Evolutionary conservation across 2,329 filamentous ascomycete genomes (phyloP), one percentile per base, ranked within the genome.

Genomic region (Xylariaceae sp.): DNA sequence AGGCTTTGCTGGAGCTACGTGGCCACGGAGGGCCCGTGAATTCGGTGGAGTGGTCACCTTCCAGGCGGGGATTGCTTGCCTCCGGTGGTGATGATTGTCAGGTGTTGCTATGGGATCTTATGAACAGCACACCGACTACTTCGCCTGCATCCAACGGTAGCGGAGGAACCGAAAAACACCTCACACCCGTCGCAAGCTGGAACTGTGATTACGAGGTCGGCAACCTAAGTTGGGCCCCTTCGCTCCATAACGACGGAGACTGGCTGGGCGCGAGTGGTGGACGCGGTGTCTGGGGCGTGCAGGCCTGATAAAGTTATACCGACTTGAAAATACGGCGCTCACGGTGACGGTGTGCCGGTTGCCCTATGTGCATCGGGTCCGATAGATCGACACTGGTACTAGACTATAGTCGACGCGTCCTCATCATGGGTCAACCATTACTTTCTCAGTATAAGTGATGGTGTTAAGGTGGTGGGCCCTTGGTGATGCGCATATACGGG

Each of bases 1-100:
- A 96, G 72, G 94, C 94, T 2, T 80, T 99, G 3, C 82, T 99
- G 30, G 94, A 99, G 70, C 84, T 99, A 39, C 89, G 89, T 47
- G 94, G 94, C 27, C 92, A 99, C 68, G 83, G 84, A 27, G 88
- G 89, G 3, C 73, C 89, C 6, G 81, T 99, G 54, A 97, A 95
- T 73, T 94, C 88, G 66, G 88, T 97, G 56, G 94, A 99, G 73
- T 99, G 94, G 94, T 95, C 90, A 6, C 92, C 91, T 0, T 82
- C 84, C 53, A 83, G 91, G 56, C 81, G 94, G 64, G 94, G 94
- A 29, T 88, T 91, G 61, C 81, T 99, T 19, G 92, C 92, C 12
- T 95, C 90, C 0, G 94, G 94, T 35, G 94, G 80, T 4, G 94
- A 99, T 66, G 94, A 99, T 71, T 92, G 85, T 60, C 83, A 94